Evolutionary conservation across 2,329 filamentous ascomycete genomes (phyloP), one percentile per base, ranked within the genome.

Genomic region (Fusarium sp.): DNA sequence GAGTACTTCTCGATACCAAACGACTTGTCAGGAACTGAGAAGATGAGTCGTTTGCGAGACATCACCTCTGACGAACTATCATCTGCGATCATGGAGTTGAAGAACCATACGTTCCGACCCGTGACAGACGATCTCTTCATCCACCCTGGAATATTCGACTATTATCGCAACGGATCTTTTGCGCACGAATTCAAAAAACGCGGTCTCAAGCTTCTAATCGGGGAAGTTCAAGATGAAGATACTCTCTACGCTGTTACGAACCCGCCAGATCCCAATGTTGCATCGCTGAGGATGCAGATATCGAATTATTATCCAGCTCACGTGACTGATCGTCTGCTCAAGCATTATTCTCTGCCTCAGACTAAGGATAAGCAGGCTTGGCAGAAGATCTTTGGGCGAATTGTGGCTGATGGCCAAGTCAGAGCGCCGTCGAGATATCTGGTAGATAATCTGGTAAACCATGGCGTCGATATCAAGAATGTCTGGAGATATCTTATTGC

Each of bases 401-500:
- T 64, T 9, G 38, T 64, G 0, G 58, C 61, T 5, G 61, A 64
- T 5, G 61, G 61, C 2, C 61, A 64, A 13, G 61, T 64, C 15
- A 63, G 48, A 45, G 61, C 58, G 16, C 61, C 61, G 0, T 63
- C 61, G 1, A 18, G 58, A n/a, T 63, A 64, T 8, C 29, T 64
- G 1, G 58, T 64, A 2, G 58, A 64, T 6, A 64, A 64, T 2
- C 11, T 64, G 30, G 34, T 64, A 3, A 59, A 30, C 1, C 63
- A 63, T 2, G 58, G 58, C 0, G 61, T 64, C 20, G 48, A 48
- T 6, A 48, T 63, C 0, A 48, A 57, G 2, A 49, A 24, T 18
- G 61, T 63, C 1, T 63, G 61, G 61, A 40, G 61, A 57, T 64
- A 64, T 24, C 58, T 64, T 22, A 63, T 64, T 0, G 58, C 61